phyloP scores from a whole-genome alignment of 2,329 filamentous ascomycete genomes.

The Cordyceps fumosorosea region DNA sequence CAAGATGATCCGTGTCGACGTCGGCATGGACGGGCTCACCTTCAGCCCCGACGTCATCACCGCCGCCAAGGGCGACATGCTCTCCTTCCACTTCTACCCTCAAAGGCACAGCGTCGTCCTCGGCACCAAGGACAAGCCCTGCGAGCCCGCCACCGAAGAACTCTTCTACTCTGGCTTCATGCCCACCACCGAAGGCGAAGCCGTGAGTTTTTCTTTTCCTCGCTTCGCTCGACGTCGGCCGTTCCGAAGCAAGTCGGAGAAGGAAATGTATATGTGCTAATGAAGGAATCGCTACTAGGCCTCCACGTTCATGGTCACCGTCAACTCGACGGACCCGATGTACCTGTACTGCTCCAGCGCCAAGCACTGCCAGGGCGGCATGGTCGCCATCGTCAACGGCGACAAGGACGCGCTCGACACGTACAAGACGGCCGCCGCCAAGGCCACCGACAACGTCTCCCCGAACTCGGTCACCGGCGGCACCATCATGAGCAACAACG shows the following conservation, averaged over 20 bases:
- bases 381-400: conserved; percentile 11
- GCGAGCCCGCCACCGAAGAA: conserved; percentile 28
- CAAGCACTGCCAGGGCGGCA: conserved; percentile 24
- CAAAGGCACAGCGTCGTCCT: conserved; percentile 44
- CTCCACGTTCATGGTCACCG: conserved; percentile 19
- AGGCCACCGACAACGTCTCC: conserved; percentile 1
- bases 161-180: conserved; percentile 10
- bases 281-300: background rate
- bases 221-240: conserved; percentile 1
- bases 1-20: conserved; percentile 30
- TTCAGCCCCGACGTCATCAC: conserved; percentile 39
- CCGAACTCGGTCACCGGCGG: background rate
- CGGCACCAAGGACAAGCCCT: conserved; percentile 42
- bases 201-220: conserved; percentile 2
- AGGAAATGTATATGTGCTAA: no score
- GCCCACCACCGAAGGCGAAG: background rate
- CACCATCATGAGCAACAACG: background rate
- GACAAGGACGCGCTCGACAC: background rate
- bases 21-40: conserved; percentile 34
- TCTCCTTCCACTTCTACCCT: conserved; percentile 48
- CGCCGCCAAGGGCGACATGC: conserved; percentile 39
- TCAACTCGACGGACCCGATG: conserved; percentile 25
- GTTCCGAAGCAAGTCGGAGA: background rate
- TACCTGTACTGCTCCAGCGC: conserved; percentile 25
- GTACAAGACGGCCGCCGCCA: conserved; percentile 1